Evolutionary conservation across 257 asterid species (phyloP), one percentile per base, ranked within the genome.

Genomic region (Eustoma russellianum): DNA sequence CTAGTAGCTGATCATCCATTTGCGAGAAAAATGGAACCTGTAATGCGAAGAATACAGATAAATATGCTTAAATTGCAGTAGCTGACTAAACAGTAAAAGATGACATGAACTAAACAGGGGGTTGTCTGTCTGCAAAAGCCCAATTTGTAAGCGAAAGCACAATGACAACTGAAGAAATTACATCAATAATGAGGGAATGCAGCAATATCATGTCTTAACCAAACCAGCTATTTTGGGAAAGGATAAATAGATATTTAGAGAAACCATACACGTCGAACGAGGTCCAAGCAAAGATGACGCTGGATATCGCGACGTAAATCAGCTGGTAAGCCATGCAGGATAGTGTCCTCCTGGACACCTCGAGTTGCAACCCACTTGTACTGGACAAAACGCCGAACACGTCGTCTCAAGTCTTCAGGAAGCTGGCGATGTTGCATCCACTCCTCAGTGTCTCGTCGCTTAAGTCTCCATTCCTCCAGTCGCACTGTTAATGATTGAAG

Each of bases 361-460:
- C 97, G 83, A 48, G 97, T 86, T 54, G 97, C 95, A 63, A 86
- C 84, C 97, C 97, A 89, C 66, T 85, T 89, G 47, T 83, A 89
- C 48, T 89, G 97, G 66, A 81, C 95, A 70, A 67, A 89, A 50
- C 95, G 95, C 57, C 95, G 74, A 62, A 83, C 94, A 0, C 86
- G 95, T 41, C 66, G 70, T 70, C 88, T 77, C 77, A 89, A 57
- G 65, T 83, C 90, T 64, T 85, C 95, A 5, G 95, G 97, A 35
- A 89, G 95, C 62, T 89, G 97, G n/a, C 97, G 90, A 65, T 89
- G 97, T 54, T 76, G 55, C 97, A 85, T 89, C 97, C 97, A 89
- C 74, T 89, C 97, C 72, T 89, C 97, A 1, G 95, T 86, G 63
- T 89, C 97, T 60, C 95, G 70, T 70, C 88, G 71, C 76, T 76